phyloP scores from a whole-genome alignment of 768 basidiomycete species.

The Hygrocybe punicea region DNA sequence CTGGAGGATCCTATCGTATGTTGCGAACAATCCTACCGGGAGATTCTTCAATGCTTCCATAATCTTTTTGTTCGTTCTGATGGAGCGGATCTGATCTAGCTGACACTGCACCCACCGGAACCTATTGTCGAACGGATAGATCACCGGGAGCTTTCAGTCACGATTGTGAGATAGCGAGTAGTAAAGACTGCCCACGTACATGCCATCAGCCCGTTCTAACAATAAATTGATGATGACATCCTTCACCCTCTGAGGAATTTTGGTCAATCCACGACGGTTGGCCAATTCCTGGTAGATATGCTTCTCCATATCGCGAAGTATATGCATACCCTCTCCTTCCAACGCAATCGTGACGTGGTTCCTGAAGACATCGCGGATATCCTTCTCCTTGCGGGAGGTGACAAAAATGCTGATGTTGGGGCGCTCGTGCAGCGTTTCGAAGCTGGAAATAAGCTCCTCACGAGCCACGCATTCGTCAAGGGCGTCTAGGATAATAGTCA shows the following conservation, averaged over 20 bases:
- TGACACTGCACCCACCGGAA: neutral
- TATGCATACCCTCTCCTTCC: neutral
- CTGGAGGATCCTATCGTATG: no score
- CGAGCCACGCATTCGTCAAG: neutral
- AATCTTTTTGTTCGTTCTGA: slow-evolving; percentile 1
- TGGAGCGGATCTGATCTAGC: neutral
- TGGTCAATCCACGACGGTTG: neutral
- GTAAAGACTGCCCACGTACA: neutral
- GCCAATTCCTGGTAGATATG: neutral
- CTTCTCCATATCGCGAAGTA: neutral
- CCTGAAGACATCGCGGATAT: no score
- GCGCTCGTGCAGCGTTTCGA: neutral
- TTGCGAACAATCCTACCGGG: neutral
- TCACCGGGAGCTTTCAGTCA: neutral
- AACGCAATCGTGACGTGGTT: neutral
- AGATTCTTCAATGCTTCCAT: neutral
- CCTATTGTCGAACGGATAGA: neutral
- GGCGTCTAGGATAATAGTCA: neutral
- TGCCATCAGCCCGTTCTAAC: neutral
- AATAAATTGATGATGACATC: neutral
- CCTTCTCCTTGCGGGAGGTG: neutral
- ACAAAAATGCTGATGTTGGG: neutral
- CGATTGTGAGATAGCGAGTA: neutral
- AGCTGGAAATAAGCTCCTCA: neutral
- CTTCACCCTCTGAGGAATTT: neutral